Percentiles rank a stretch among this genome's conserved stretches.
These are phyloP conservation scores for Ganoderma lingzhi DNA, from an alignment of 1,284 basidiomycete species.

Conservation along the genomic window DNA sequence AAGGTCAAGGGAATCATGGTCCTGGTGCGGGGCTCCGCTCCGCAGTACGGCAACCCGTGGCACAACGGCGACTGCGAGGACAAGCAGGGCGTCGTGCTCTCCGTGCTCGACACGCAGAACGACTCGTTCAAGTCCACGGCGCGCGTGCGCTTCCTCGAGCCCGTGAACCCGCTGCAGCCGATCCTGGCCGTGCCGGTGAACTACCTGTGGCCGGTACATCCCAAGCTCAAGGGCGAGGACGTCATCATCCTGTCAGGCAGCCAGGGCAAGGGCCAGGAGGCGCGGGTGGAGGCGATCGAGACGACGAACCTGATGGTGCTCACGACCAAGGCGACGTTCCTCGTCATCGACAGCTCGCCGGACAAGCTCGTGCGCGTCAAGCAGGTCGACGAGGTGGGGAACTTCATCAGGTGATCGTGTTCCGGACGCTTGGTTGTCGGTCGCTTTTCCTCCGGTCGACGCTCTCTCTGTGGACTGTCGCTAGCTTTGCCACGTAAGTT, in stretches of 20 bases:
- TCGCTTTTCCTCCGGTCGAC: not conserved
- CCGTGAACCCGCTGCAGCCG: slow-evolving; percentile 32
- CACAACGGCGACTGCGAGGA: slow-evolving; percentile 64
- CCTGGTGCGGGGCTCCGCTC: slow-evolving; percentile 56
- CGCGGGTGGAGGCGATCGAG: slow-evolving; percentile 33
- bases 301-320: slow-evolving; percentile 24
- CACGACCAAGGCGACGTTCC: slow-evolving; percentile 27
- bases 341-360: slow-evolving; percentile 26
- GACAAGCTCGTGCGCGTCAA: slow-evolving; percentile 22
- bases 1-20: slow-evolving; percentile 55
- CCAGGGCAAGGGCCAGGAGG: slow-evolving; percentile 36
- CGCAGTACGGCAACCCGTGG: slow-evolving; percentile 46
- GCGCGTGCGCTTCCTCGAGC: slow-evolving; percentile 40
- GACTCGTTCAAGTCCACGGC: slow-evolving; percentile 42
- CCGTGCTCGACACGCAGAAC: slow-evolving; percentile 45
- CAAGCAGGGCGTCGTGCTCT: slow-evolving; percentile 52
- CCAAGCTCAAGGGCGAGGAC: slow-evolving; percentile 34
- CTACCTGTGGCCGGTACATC: slow-evolving; percentile 41
- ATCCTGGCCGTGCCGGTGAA: slow-evolving; percentile 41
- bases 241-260: slow-evolving; percentile 39
- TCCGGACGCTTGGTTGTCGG: not conserved
- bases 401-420: slow-evolving; percentile 17
- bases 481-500: slow-evolving; percentile 7
- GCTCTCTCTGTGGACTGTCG: not conserved
- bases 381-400: slow-evolving; percentile 31